Percentiles rank a stretch among this genome's conserved stretches.
These are phyloP conservation scores for Lipomyces spencermartinsiae DNA, from an alignment of 805 yeast species.

Conservation along the genomic window DNA sequence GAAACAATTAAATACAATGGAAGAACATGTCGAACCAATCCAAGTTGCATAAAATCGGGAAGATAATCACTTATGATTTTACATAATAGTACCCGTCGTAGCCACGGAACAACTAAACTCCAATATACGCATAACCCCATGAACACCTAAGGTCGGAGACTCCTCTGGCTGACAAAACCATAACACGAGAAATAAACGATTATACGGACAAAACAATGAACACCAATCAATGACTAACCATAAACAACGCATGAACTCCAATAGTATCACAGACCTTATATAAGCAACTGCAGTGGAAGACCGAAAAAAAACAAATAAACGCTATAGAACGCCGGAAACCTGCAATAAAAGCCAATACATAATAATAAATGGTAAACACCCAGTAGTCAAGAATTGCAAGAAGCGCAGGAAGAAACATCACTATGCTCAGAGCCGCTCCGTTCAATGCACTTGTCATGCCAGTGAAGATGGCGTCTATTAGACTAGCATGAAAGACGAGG, in stretches of 20 bases:
- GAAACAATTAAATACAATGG: not conserved
- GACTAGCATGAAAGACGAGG: not conserved
- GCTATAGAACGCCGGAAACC: slow-evolving; percentile 1
- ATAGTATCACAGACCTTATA: not conserved
- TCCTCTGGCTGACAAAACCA: not conserved
- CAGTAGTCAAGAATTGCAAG: not conserved
- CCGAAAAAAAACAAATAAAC: not conserved
- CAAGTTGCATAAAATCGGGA: not conserved
- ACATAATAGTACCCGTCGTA: not conserved
- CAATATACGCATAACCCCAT: slow-evolving; percentile 2
- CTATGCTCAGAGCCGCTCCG: not conserved
- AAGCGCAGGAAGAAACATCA: not conserved
- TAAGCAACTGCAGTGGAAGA: not conserved
- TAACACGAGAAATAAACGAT: not conserved
- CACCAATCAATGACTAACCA: not conserved
- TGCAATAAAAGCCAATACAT: not conserved
- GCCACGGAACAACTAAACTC: not conserved
- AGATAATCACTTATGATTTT: not conserved
- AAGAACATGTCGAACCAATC: not conserved
- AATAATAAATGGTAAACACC: not conserved
- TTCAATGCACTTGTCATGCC: not conserved
- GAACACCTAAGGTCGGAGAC: not conserved
- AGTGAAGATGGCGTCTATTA: not conserved
- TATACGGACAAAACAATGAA: not conserved
- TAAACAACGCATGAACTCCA: not conserved